Evolutionary conservation across 257 asterid species (phyloP).

Genomic region (Salvia rosmarinus): DNA sequence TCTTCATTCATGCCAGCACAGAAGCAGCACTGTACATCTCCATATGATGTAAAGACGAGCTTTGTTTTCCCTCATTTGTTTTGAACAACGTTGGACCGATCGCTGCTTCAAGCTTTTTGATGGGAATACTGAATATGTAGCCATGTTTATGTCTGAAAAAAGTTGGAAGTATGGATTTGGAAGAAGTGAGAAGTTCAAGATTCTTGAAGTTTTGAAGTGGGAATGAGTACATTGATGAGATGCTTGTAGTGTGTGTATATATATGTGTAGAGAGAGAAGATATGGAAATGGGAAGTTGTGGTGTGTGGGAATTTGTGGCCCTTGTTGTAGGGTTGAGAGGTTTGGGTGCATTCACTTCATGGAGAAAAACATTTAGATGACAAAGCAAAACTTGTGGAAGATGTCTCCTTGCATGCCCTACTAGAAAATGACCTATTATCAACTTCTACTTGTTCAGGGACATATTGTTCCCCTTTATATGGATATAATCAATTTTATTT

Average conservation of each 20-base stretch:
- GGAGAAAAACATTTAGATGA: conserved; percentile 37
- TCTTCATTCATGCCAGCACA: conserved; percentile 54
- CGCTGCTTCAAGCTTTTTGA: conserved; percentile 55
- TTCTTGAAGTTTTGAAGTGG: conserved; percentile 32
- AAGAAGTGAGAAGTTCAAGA: not conserved
- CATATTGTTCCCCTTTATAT: conserved; percentile 47
- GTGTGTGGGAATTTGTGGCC: conserved; percentile 44
- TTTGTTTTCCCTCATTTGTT: conserved; percentile 71
- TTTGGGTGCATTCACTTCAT: conserved; percentile 44
- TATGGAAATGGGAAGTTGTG: conserved; percentile 47
- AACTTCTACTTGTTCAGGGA: conserved; percentile 51
- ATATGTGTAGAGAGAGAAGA: conserved; percentile 32
- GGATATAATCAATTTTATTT: conserved; percentile 23
- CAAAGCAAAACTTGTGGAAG: conserved; percentile 39
- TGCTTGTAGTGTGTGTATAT: conserved; percentile 5
- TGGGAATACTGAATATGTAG: conserved; percentile 41
- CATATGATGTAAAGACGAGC: conserved; percentile 84
- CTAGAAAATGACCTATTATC: conserved; percentile 54
- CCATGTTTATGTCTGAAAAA: conserved; percentile 37
- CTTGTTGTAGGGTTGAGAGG: conserved; percentile 38
- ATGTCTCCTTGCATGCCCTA: conserved; percentile 61
- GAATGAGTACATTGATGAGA: conserved; percentile 19
- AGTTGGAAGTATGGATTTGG: not conserved
- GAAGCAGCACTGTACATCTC: conserved; percentile 76
- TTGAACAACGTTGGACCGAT: conserved; percentile 58